Conservation (phyloP, 106 monocot genomes). For the Apostasia shenzhenica region DNA sequence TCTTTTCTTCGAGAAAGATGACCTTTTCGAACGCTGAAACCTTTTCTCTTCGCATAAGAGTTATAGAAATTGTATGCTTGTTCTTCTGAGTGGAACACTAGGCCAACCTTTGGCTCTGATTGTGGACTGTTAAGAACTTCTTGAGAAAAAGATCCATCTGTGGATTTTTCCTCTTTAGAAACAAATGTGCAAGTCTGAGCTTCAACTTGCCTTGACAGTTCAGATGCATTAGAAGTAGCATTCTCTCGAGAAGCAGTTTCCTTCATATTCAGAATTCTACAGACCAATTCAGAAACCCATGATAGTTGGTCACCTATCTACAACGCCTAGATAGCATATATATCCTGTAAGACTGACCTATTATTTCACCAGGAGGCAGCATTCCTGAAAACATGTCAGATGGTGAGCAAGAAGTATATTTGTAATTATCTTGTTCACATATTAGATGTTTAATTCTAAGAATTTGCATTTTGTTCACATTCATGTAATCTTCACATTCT, state of each 20-base stretch:
- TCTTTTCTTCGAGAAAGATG: slow-evolving; percentile 58
- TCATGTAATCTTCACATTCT: too few species aligned
- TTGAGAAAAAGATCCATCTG: slow-evolving; percentile 1
- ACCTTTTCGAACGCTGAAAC: slow-evolving; percentile 62
- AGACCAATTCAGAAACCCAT: background rate
- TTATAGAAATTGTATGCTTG: slow-evolving; percentile 61
- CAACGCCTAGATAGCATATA: too few species aligned
- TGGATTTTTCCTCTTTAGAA: background rate
- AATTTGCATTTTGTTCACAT: too few species aligned
- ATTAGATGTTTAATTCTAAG: too few species aligned
- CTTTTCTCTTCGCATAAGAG: slow-evolving; percentile 51
- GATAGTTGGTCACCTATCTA: too few species aligned
- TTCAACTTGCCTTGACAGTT: slow-evolving; percentile 2
- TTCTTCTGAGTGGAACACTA: slow-evolving; percentile 54
- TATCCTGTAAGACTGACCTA: too few species aligned
- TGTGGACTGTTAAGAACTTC: slow-evolving; percentile 9
- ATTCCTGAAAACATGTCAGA: too few species aligned
- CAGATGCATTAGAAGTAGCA: slow-evolving; percentile 6
- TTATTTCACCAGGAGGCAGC: too few species aligned
- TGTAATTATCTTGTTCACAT: too few species aligned
- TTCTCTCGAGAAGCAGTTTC: slow-evolving; percentile 11
- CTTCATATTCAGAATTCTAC: slow-evolving; percentile 1
- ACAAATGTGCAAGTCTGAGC: background rate
- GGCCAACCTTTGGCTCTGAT: slow-evolving; percentile 35
- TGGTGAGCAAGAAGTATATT: too few species aligned